These are phyloP conservation scores for Brassica cretica DNA, from an alignment of 345 rosid species.

Conservation along the genomic window DNA sequence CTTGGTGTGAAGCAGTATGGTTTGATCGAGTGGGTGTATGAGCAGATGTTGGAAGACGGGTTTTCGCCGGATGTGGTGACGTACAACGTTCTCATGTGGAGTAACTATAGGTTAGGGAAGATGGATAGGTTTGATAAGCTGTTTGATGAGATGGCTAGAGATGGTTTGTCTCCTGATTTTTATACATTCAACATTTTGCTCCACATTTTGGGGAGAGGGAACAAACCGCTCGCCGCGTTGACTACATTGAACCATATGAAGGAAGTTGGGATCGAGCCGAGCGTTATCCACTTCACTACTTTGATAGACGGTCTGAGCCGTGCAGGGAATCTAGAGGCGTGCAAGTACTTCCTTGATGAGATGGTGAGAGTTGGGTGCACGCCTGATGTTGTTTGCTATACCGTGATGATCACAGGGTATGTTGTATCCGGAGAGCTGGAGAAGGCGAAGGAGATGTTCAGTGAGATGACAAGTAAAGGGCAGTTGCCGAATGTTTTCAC, in stretches of 20 bases:
- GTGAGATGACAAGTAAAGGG: slow-evolving; percentile 64
- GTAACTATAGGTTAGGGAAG: slow-evolving; percentile 74
- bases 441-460: slow-evolving; percentile 64
- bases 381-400: slow-evolving; percentile 85
- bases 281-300: slow-evolving; percentile 75
- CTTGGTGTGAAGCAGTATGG: slow-evolving; percentile 58
- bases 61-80: slow-evolving; percentile 63
- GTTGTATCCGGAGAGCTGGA: slow-evolving; percentile 64
- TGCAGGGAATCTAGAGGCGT: slow-evolving; percentile 81
- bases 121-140: slow-evolving; percentile 60
- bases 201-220: slow-evolving; percentile 80
- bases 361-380: slow-evolving; percentile 62
- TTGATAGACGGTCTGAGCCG: slow-evolving; percentile 90
- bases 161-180: slow-evolving; percentile 65
- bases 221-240: slow-evolving; percentile 79
- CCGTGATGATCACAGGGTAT: slow-evolving; percentile 81
- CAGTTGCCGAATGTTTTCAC: slow-evolving; percentile 82
- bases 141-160: slow-evolving; percentile 75
- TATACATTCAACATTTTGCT: slow-evolving; percentile 82
- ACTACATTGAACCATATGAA: slow-evolving; percentile 79
- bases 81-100: slow-evolving; percentile 70
- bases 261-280: slow-evolving; percentile 65
- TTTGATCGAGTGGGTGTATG: slow-evolving; percentile 87
- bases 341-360: slow-evolving; percentile 72
- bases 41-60: slow-evolving; percentile 69